Evolutionary conservation across 257 asterid species (phyloP).

Genomic region (Solanum infundibuliforme): DNA sequence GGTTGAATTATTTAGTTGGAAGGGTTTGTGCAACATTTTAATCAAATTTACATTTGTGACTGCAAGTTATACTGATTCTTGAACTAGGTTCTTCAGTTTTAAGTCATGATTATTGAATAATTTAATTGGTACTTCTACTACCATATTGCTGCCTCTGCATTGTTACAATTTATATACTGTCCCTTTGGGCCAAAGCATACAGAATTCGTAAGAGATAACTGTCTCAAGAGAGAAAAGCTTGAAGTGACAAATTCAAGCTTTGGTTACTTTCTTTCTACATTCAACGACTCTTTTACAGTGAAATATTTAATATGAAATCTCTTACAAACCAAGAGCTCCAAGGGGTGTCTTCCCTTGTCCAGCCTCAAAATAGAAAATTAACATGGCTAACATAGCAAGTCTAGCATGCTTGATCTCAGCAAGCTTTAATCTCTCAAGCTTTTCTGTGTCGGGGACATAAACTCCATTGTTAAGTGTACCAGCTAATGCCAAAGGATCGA

Average conservation of each 20-base stretch:
- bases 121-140: not conserved
- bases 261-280: slow-evolving; percentile 15
- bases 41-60: not conserved
- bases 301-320: not conserved
- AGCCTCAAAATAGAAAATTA: slow-evolving; percentile 87
- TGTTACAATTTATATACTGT: not conserved
- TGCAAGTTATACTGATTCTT: not conserved
- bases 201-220: not conserved
- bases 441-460: slow-evolving; percentile 63
- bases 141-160: not conserved
- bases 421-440: slow-evolving; percentile 82
- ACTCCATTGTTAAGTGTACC: slow-evolving; percentile 59
- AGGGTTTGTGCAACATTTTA: not conserved
- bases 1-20: not conserved
- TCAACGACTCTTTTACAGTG: slow-evolving; percentile 12
- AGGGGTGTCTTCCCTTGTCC: slow-evolving; percentile 99
- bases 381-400: slow-evolving; percentile 91
- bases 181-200: not conserved
- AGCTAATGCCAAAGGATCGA: slow-evolving; percentile 66
- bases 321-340: slow-evolving; percentile 91
- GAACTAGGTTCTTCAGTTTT: not conserved
- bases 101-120: not conserved
- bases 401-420: slow-evolving; percentile 98
- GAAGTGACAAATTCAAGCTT: slow-evolving; percentile 3
- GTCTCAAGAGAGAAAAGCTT: not conserved